Evolutionary conservation across 306 rosid species (phyloP), one percentile per base, ranked within the genome.

Genomic region (Corylus heterophylla): DNA sequence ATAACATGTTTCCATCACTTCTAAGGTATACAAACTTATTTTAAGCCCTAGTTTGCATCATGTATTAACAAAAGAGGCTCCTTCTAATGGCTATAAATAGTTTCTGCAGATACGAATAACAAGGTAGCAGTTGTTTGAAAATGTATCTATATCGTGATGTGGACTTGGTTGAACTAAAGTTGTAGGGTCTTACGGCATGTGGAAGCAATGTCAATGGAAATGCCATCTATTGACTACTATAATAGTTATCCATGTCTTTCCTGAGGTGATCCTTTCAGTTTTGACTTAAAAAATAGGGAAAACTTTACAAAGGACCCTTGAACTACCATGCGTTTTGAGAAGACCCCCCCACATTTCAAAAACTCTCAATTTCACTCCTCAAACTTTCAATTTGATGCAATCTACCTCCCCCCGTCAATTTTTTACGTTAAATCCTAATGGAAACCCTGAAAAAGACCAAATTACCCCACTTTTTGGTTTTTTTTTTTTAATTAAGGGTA

Each of bases 171-270:
- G 47, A 42, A 67, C 27, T 63, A 63, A 63, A 29, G 20, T 18
- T 39, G 68, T 54, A 14, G 45, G 54, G 44, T 20, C 13, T 67
- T 31, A 74, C 16, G 7, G 48, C 48, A 75, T 47, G 64, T 64
- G 62, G 14, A 77, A 54, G 78, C 14, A 77, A 56, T 42, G 39
- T 66, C 55, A 62, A 42, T 56, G 49, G 64, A 35, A 75, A 67
- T 50, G 25, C 20, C 27, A 55, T 67, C 39, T 75, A 13, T 7
- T 31, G 45, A 3, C 44, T 63, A 63, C 11, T 5, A 13, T 31
- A 31, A 29, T 8, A 14, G 37, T 63, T 18, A 54, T 31, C 69
- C 37, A 12, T 7, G 7, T 25, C 45, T 63, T 13, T 63, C 18
- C 20, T 35, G 4, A 63, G 69, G n/a, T 27, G 10, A 7, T 6